These are phyloP conservation scores for Voacanga thouarsii DNA, from an alignment of 257 asterid species.

Conservation along the genomic window DNA sequence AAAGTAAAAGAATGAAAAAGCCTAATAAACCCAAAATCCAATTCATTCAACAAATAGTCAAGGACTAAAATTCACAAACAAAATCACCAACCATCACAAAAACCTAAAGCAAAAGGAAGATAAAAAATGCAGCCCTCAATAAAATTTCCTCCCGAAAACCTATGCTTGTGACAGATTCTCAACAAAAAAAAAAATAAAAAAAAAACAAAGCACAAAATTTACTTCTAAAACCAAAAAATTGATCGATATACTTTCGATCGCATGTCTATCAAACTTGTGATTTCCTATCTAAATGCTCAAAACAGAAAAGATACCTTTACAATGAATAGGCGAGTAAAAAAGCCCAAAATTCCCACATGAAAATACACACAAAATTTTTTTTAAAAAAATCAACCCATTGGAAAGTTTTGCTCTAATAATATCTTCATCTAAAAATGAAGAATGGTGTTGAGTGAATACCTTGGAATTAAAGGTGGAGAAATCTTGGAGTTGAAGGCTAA, in stretches of 20 bases:
- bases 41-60: background rate
- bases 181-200: no score
- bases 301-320: background rate
- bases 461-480: background rate
- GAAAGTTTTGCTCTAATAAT: no score
- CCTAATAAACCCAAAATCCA: background rate
- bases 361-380: no score
- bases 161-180: background rate
- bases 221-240: background rate
- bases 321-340: background rate
- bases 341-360: background rate
- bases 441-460: background rate
- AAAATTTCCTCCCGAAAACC: background rate
- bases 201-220: background rate
- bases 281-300: background rate
- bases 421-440: background rate
- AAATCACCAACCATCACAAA: background rate
- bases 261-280: background rate
- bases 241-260: constrained; percentile 1
- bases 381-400: background rate
- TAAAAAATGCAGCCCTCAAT: background rate
- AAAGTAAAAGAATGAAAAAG: background rate
- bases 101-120: background rate
- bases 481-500: constrained; percentile 10
- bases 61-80: background rate